phyloP scores from a whole-genome alignment of 2,329 filamentous ascomycete genomes.

The Fusarium siculi region DNA sequence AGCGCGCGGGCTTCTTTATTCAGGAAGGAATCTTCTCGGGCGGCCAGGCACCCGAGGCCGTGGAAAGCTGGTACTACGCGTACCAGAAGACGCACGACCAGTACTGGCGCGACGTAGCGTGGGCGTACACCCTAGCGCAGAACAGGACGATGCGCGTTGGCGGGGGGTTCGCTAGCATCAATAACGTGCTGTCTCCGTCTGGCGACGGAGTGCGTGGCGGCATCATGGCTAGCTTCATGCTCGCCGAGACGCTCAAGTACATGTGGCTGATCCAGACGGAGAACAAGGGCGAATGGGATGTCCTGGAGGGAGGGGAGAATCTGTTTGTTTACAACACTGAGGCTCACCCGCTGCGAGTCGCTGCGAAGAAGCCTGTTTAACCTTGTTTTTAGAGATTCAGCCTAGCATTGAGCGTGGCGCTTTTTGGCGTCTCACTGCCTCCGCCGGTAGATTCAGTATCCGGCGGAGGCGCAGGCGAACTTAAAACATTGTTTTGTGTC shows the following conservation, averaged over 20 bases:
- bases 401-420: not conserved
- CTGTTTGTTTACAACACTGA: conserved; percentile 64
- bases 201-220: conserved; percentile 66
- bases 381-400: conserved; percentile 18
- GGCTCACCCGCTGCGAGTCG: conserved; percentile 58
- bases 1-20: not conserved
- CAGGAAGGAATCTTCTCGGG: not conserved
- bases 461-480: not conserved
- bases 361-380: conserved; percentile 15
- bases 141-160: conserved; percentile 3
- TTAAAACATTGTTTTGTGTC: not conserved
- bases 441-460: not conserved
- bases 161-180: not conserved
- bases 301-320: conserved; percentile 52
- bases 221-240: conserved; percentile 77
- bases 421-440: not conserved
- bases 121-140: conserved; percentile 52
- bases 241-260: conserved; percentile 88
- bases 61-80: conserved; percentile 83
- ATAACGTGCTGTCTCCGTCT: conserved; percentile 74
- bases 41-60: conserved; percentile 64
- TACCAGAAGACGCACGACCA: conserved; percentile 75
- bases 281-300: conserved; percentile 50
- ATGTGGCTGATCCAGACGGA: conserved; percentile 61
- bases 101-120: conserved; percentile 73